phyloP scores from a whole-genome alignment of 148 eudicot genomes.

The Drosera capensis region DNA sequence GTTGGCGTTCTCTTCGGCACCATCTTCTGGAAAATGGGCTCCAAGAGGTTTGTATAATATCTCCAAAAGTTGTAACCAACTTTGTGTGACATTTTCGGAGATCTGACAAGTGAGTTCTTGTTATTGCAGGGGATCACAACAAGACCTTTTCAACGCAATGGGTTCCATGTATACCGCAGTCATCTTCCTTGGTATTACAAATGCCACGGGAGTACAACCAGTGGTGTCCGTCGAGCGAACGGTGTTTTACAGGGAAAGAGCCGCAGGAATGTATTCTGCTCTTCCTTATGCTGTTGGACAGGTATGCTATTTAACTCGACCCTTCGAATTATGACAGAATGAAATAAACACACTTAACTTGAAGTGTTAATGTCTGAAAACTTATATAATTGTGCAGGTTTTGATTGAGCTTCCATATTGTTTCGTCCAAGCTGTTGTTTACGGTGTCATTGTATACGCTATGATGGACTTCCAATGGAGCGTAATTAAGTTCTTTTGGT shows the following conservation, averaged over 20 bases:
- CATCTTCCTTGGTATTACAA: constrained; percentile 38
- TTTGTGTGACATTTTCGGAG: too few relatives aligned
- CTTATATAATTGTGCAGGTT: constrained; percentile 19
- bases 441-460: constrained; percentile 35
- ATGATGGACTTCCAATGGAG: constrained; percentile 64
- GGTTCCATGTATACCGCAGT: constrained; percentile 51
- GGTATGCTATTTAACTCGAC: constrained; percentile 13
- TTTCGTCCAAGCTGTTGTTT: constrained; percentile 30
- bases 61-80: too few relatives aligned
- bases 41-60: too few relatives aligned
- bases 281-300: constrained; percentile 57
- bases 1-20: constrained; percentile 42
- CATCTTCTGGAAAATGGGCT: constrained; percentile 42
- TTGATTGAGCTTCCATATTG: constrained; percentile 51
- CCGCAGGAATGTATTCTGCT: constrained; percentile 69
- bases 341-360: background rate
- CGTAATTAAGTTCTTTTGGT: constrained; percentile 39
- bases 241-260: constrained; percentile 56
- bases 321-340: background rate
- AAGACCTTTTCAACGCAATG: constrained; percentile 47
- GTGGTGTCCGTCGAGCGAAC: constrained; percentile 49
- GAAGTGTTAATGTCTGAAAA: background rate
- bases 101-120: background rate
- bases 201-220: constrained; percentile 45
- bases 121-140: constrained; percentile 16